phyloP scores from a whole-genome alignment of 2,329 filamentous ascomycete species.

The Stylonectria norvegica region DNA sequence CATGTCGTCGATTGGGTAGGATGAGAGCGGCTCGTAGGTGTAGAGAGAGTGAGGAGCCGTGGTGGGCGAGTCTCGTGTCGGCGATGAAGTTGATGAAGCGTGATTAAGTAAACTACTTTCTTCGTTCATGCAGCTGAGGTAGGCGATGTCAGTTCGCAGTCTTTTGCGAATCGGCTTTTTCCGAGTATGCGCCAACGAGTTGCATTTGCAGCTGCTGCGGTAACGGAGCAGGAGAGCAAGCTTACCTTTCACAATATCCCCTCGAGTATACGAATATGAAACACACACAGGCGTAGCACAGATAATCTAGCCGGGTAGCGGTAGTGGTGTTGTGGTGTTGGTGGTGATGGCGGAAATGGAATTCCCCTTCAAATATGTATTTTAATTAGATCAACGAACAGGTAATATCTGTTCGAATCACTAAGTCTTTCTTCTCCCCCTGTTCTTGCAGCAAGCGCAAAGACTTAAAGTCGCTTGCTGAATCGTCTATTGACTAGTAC shows the following conservation, averaged over 20 bases:
- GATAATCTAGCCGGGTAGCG: too few species aligned
- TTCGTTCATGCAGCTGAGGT: constrained; percentile 15
- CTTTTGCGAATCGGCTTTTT: too few species aligned
- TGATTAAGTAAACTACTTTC: constrained; percentile 10
- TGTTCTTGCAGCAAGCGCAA: constrained; percentile 58
- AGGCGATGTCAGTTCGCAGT: neutral
- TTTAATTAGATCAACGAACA: too few species aligned
- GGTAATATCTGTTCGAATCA: neutral
- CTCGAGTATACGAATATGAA: too few species aligned
- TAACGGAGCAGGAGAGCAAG: too few species aligned
- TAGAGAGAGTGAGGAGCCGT: neutral
- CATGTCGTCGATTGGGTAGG: constrained; percentile 7
- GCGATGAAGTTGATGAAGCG: neutral
- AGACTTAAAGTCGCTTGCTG: constrained; percentile 64
- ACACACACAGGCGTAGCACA: too few species aligned
- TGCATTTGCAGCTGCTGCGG: too few species aligned
- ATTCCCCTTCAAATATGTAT: too few species aligned
- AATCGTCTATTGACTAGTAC: constrained; percentile 37
- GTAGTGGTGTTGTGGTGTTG: too few species aligned
- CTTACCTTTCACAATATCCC: too few species aligned
- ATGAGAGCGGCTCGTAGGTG: neutral
- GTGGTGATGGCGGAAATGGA: too few species aligned
- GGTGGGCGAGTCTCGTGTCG: neutral
- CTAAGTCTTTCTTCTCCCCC: constrained; percentile 57
- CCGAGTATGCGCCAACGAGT: too few species aligned